phyloP scores from a whole-genome alignment of 345 rosid species.

The Turritis glabra region DNA sequence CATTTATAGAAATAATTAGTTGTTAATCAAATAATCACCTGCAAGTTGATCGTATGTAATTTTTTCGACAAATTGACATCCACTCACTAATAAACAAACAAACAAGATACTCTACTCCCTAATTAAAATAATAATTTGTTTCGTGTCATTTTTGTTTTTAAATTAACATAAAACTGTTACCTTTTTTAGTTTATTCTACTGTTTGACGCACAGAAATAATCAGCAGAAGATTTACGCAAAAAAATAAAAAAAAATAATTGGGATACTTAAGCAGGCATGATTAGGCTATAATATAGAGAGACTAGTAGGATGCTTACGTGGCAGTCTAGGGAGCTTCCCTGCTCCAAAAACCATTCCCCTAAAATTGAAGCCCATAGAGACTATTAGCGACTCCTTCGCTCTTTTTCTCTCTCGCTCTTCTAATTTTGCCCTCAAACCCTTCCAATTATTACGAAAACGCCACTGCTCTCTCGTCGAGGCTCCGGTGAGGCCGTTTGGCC shows the following conservation, averaged over 20 bases:
- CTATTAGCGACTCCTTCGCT: conserved; percentile 4
- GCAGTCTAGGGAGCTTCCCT: conserved; percentile 75
- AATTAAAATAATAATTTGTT: not conserved
- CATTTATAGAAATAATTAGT: conserved; percentile 5
- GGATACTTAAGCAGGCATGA: conserved; percentile 37
- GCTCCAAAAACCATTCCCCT: conserved; percentile 40
- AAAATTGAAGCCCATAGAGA: conserved; percentile 23
- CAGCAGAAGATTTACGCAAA: not conserved
- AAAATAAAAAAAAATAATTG: not conserved
- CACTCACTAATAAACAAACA: not conserved
- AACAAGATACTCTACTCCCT: not conserved
- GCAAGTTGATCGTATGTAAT: not conserved
- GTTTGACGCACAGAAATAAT: not conserved
- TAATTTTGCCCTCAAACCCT: conserved; percentile 25
- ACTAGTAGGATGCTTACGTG: conserved; percentile 51
- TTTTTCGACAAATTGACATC: not conserved
- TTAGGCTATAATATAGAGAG: conserved; percentile 36
- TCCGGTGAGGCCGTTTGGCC: conserved; percentile 23
- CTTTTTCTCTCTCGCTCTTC: not conserved
- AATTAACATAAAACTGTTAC: not conserved
- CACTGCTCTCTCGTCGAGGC: conserved; percentile 34
- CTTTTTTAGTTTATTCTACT: not conserved
- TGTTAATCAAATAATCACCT: not conserved
- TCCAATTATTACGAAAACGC: conserved; percentile 39
- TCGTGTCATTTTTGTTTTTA: not conserved